Conservation (phyloP, 805 yeast genomes). For the Ogataea wickerhamii region DNA sequence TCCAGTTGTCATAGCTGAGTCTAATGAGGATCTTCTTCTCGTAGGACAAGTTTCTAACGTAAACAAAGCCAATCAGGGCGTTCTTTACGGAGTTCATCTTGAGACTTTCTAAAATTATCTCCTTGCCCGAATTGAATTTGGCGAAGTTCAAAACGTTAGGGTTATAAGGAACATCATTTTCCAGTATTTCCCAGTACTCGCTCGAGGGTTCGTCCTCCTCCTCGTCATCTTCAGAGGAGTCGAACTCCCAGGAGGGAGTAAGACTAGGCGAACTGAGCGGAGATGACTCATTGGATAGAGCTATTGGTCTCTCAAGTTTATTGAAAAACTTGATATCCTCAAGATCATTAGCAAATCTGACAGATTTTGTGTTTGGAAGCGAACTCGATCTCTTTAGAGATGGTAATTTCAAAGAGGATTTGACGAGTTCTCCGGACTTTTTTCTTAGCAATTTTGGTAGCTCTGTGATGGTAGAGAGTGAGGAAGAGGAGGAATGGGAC, state of each 20-base stretch:
- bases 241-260: constrained; percentile 27
- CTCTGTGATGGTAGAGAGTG: constrained; percentile 20
- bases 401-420: constrained; percentile 47
- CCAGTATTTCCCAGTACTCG: constrained; percentile 29
- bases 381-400: constrained; percentile 39
- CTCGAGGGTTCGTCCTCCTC: constrained; percentile 19
- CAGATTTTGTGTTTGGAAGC: constrained; percentile 55
- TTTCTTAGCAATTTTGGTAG: constrained; percentile 39
- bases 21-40: constrained; percentile 42
- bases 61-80: constrained; percentile 39
- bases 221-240: constrained; percentile 25
- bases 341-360: constrained; percentile 58
- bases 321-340: constrained; percentile 64
- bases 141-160: constrained; percentile 28
- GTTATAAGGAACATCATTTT: constrained; percentile 31
- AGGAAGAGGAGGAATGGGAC: constrained; percentile 11
- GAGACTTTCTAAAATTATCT: constrained; percentile 35
- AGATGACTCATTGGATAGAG: constrained; percentile 58
- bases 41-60: constrained; percentile 37
- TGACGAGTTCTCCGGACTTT: constrained; percentile 50
- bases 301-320: constrained; percentile 55
- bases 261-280: constrained; percentile 33
- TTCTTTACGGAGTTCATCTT: constrained; percentile 39
- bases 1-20: constrained; percentile 49
- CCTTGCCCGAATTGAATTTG: constrained; percentile 29